Evolutionary conservation across 202 grass and related monocot species (phyloP).

Genomic region (Elaeis oleifera): DNA sequence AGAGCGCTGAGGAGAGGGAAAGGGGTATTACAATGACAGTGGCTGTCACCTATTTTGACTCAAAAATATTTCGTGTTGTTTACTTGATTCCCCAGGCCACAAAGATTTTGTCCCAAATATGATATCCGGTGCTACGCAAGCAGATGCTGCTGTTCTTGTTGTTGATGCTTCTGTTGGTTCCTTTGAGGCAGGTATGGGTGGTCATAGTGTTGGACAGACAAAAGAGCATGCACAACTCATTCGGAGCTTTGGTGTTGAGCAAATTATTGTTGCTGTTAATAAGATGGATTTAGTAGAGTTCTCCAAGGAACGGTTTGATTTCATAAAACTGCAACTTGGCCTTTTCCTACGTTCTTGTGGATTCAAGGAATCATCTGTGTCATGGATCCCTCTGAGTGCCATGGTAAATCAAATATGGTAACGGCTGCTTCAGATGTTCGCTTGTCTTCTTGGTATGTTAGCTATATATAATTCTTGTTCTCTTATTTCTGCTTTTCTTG

Average conservation of each 20-base stretch:
- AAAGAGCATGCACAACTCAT: constrained; percentile 82
- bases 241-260: constrained; percentile 82
- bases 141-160: constrained; percentile 78
- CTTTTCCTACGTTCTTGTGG: constrained; percentile 74
- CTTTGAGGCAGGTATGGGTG: constrained; percentile 84
- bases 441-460: constrained; percentile 70
- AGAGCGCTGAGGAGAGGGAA: constrained; percentile 65
- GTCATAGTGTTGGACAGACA: constrained; percentile 58
- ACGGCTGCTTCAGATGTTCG: constrained; percentile 41
- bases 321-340: constrained; percentile 52
- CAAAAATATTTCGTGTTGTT: constrained; percentile 59
- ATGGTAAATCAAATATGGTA: constrained; percentile 70
- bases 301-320: constrained; percentile 53
- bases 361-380: constrained; percentile 57
- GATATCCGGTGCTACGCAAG: constrained; percentile 74
- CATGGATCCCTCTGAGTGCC: constrained; percentile 75
- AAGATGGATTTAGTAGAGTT: constrained; percentile 77
- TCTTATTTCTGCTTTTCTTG: constrained; percentile 1
- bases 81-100: constrained; percentile 78
- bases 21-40: constrained; percentile 81
- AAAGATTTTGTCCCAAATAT: constrained; percentile 94
- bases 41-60: constrained; percentile 63
- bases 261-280: constrained; percentile 79
- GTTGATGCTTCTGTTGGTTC: constrained; percentile 70
- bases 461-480: not conserved